phyloP scores from a whole-genome alignment of 1,284 basidiomycete species.

The Ustilago curta region DNA sequence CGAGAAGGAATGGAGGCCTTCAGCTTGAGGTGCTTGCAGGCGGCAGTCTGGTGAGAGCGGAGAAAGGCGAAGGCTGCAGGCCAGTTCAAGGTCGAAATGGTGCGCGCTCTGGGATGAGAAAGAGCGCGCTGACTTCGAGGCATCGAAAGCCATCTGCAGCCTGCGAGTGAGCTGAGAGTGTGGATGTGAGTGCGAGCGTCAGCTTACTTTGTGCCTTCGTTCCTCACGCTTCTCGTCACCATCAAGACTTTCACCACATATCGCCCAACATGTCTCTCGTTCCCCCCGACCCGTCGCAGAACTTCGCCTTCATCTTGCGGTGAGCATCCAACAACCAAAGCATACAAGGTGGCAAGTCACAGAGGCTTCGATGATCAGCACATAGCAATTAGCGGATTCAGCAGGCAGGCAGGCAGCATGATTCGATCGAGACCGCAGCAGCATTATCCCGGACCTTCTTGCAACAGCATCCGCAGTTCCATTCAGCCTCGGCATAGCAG shows the following conservation, averaged over 20 bases:
- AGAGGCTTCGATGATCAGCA: conserved; percentile 29
- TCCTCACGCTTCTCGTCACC: conserved; percentile 51
- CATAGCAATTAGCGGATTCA: neutral
- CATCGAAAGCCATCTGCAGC: too few relatives aligned
- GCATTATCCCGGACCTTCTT: neutral
- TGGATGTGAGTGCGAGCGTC: conserved; percentile 9
- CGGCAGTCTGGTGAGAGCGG: neutral
- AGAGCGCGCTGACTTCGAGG: neutral
- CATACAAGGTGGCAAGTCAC: neutral
- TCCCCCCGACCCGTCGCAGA: conserved; percentile 68
- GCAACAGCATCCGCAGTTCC: neutral
- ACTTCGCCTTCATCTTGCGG: conserved; percentile 69
- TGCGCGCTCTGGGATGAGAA: neutral
- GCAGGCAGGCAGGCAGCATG: conserved; percentile 24
- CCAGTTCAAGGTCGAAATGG: neutral
- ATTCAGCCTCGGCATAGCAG: neutral
- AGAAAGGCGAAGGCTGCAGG: neutral
- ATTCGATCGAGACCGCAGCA: neutral
- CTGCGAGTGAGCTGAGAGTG: neutral
- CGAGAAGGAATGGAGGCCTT: neutral
- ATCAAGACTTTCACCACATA: conserved; percentile 44
- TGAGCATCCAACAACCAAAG: conserved; percentile 40
- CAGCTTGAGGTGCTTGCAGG: neutral
- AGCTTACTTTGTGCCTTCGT: conserved; percentile 11
- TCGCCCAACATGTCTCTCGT: conserved; percentile 65